Evolutionary conservation across 805 yeast species (phyloP).

Genomic region (Lachancea mirantina): DNA sequence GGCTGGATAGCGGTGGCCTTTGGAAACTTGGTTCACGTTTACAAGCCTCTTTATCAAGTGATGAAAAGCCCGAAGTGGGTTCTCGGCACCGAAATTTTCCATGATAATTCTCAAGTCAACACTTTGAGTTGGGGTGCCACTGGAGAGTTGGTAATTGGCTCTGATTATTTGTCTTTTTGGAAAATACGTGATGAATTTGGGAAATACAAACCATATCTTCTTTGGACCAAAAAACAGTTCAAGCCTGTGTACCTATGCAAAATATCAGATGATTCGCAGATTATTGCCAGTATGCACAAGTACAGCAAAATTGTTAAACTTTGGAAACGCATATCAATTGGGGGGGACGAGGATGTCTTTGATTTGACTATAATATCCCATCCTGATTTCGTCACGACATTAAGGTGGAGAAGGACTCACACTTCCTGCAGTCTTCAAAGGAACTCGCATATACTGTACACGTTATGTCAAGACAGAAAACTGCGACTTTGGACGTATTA

Average conservation of each 20-base stretch:
- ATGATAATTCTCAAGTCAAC: conserved; percentile 32
- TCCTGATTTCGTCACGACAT: conserved; percentile 45
- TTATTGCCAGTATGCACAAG: conserved; percentile 56
- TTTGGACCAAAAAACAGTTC: conserved; percentile 46
- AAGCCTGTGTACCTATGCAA: conserved; percentile 50
- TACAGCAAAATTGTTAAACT: conserved; percentile 65
- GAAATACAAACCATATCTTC: conserved; percentile 23
- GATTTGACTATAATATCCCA: conserved; percentile 67
- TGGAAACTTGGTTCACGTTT: conserved; percentile 39
- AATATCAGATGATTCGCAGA: conserved; percentile 60
- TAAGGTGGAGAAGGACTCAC: conserved; percentile 49
- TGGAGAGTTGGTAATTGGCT: conserved; percentile 56
- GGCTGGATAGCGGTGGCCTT: conserved; percentile 58
- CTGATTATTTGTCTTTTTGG: conserved; percentile 50
- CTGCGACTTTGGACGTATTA: conserved; percentile 65
- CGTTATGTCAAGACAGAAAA: conserved; percentile 51
- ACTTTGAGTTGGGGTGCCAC: conserved; percentile 49
- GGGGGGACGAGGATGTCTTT: conserved; percentile 53
- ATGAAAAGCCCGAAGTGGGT: conserved; percentile 43
- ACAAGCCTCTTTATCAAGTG: conserved; percentile 48
- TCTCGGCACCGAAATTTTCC: conserved; percentile 26
- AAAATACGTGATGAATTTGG: conserved; percentile 42
- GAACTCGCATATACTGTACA: conserved; percentile 50
- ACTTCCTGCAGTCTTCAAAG: conserved; percentile 27
- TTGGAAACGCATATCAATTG: conserved; percentile 71